Conservation (phyloP, 2,329 filamentous ascomycete species). For the Sporothrix variecibatus region DNA sequence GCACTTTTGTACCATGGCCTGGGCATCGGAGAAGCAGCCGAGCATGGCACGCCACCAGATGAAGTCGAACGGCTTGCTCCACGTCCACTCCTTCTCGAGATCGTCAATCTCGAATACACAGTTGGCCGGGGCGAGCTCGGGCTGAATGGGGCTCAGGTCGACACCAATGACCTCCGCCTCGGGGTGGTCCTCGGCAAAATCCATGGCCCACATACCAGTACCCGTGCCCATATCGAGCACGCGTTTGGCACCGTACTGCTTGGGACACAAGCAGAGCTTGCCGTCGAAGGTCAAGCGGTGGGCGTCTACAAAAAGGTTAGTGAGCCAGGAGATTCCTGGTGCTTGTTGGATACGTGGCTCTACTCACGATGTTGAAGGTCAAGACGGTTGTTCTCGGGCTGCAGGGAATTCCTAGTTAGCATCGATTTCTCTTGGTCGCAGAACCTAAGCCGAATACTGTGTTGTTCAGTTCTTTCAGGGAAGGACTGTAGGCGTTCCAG, state of each 20-base stretch:
- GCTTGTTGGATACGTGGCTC: no score
- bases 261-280: slow-evolving; percentile 30
- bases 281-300: slow-evolving; percentile 29
- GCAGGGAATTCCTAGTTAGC: not conserved
- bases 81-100: slow-evolving; percentile 34
- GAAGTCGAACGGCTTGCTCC: slow-evolving; percentile 31
- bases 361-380: slow-evolving; percentile 28
- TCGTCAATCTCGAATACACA: slow-evolving; percentile 32
- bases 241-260: slow-evolving; percentile 26
- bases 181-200: slow-evolving; percentile 32
- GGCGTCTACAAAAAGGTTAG: slow-evolving; percentile 15
- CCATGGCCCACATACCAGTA: slow-evolving; percentile 33
- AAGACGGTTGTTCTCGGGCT: slow-evolving; percentile 29
- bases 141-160: slow-evolving; percentile 33
- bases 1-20: slow-evolving; percentile 30
- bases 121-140: slow-evolving; percentile 29
- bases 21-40: slow-evolving; percentile 31
- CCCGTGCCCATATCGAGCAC: slow-evolving; percentile 33
- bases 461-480: not conserved
- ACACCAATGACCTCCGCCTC: slow-evolving; percentile 33
- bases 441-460: no score
- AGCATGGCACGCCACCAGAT: slow-evolving; percentile 32
- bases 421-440: not conserved
- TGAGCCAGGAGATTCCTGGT: no score
- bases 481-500: no score